Base-by-base conservation (phyloP, 805 yeast species). In the Wickerhamomyces kurtzmanii region DNA sequence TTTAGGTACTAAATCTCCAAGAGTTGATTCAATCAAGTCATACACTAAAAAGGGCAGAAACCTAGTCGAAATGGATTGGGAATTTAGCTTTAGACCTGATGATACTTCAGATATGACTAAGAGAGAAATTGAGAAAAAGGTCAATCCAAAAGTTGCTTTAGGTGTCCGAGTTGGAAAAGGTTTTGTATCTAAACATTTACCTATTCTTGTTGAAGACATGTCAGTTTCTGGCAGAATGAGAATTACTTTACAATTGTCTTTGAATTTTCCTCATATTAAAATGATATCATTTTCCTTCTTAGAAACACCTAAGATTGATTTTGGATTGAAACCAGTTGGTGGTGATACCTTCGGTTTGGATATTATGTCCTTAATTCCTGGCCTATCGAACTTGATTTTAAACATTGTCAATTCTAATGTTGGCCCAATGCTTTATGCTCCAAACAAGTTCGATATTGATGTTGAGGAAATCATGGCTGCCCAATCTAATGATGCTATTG, bases 331-430 rank as follows among this genome's bases (percentile, higher is more conserved):
- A 49, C 94, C 94, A 8, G 79, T 82, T 29, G 91, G 91, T 50
- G 91, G 93, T 57, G 89, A 82, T 49, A 76, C 87, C n/a, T 65
- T 82, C 34, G 94, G 94, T 36, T 47, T 82, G 24, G 94, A 82
- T 56, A 70, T 82, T 40, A 82, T 82, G 93, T 75, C 87, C 3
- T 65, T 81, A 41, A 67, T 82, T 38, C 94, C 94, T 4, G 91
- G 91, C 36, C 68, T 82, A 46, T 67, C 83, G 15, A 60, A 74
- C 3, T 75, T 81, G 45, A 86, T 82, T 30, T 80, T 76, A 37
- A 63, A 68, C 14, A 62, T 77, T 49, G 72, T 82, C 45, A 79
- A 82, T 51, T 57, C 81, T 27, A 77, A 59, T 39, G 72, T 75
- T 43, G 75, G 81, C 23, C 91, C 89, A 23, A 72, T 80, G 75